Conservation (phyloP, 371 early-diverging fungal species). For the Capniomyces stellatus region DNA sequence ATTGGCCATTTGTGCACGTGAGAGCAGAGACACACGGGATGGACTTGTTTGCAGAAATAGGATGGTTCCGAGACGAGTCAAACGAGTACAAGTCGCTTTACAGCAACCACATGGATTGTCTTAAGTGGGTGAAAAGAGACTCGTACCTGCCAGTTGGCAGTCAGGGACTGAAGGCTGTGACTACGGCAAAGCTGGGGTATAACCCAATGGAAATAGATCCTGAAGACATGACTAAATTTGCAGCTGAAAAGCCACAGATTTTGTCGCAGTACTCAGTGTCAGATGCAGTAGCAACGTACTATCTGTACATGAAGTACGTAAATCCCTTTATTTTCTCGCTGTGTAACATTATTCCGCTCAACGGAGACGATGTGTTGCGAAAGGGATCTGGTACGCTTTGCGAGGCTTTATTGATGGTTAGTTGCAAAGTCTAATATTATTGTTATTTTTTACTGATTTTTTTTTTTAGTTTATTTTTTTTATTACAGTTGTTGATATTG, state of each 20-base stretch:
- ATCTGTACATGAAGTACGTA: slow-evolving; percentile 98
- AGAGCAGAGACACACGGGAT: slow-evolving; percentile 65
- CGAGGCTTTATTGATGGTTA: slow-evolving; percentile 92
- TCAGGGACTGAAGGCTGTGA: slow-evolving; percentile 95
- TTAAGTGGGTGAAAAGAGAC: slow-evolving; percentile 99
- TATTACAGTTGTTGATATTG: background rate
- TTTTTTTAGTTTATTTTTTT: slow-evolving; percentile 28
- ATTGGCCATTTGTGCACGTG: slow-evolving; percentile 97
- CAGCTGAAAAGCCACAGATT: slow-evolving; percentile 84
- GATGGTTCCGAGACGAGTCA: slow-evolving; percentile 60
- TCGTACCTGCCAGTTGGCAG: slow-evolving; percentile 96
- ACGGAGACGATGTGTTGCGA: slow-evolving; percentile 91
- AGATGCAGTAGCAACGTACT: slow-evolving; percentile 99
- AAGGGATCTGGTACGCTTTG: slow-evolving; percentile 98
- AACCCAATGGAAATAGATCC: slow-evolving; percentile 98
- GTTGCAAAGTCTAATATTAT: background rate
- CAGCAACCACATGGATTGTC: slow-evolving; percentile 97
- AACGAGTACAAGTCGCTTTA: slow-evolving; percentile 73
- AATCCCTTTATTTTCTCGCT: slow-evolving; percentile 99
- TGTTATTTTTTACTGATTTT: background rate
- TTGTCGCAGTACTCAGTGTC: slow-evolving; percentile 98
- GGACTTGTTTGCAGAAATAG: slow-evolving; percentile 72
- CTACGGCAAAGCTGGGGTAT: slow-evolving; percentile 94
- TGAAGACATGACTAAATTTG: slow-evolving; percentile 96
- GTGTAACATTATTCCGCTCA: slow-evolving; percentile 96